These are phyloP conservation scores for Yarrowia yakushimensis DNA, from an alignment of 805 yeast species.

Conservation along the genomic window DNA sequence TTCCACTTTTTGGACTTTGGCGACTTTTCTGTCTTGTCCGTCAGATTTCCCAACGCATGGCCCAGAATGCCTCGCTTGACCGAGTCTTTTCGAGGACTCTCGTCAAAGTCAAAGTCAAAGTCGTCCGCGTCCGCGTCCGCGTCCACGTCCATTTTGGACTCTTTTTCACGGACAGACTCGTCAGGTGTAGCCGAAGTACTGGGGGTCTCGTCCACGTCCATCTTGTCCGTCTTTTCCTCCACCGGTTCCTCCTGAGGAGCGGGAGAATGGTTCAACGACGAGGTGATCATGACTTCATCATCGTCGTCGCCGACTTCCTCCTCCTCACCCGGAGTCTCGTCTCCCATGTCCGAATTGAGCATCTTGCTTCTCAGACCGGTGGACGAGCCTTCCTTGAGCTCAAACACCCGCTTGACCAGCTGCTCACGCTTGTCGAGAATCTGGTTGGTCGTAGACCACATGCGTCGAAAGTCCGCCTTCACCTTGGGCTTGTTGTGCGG, in stretches of 20 bases:
- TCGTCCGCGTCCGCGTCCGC: not conserved
- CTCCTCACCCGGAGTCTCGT: not conserved
- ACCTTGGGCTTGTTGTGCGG: not conserved
- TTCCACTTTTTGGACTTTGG: not conserved
- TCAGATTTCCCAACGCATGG: not conserved
- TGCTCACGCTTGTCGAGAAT: not conserved
- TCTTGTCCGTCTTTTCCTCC: not conserved
- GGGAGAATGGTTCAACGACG: not conserved
- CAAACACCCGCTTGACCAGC: not conserved
- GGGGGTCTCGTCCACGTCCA: not conserved
- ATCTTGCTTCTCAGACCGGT: not conserved
- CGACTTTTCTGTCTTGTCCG: not conserved
- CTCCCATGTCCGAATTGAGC: not conserved
- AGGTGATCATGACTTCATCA: constrained; percentile 2
- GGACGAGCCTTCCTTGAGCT: not conserved
- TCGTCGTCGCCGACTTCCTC: not conserved
- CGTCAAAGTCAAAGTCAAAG: not conserved
- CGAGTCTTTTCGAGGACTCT: not conserved
- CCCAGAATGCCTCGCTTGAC: not conserved
- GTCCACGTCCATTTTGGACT: not conserved
- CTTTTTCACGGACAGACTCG: too few species aligned
- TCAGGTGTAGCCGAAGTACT: too few species aligned
- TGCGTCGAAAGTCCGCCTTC: not conserved
- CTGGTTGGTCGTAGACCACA: not conserved
- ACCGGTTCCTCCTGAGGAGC: not conserved